Conservation (phyloP, 768 basidiomycete genomes). For the Termitomyces sp. region DNA sequence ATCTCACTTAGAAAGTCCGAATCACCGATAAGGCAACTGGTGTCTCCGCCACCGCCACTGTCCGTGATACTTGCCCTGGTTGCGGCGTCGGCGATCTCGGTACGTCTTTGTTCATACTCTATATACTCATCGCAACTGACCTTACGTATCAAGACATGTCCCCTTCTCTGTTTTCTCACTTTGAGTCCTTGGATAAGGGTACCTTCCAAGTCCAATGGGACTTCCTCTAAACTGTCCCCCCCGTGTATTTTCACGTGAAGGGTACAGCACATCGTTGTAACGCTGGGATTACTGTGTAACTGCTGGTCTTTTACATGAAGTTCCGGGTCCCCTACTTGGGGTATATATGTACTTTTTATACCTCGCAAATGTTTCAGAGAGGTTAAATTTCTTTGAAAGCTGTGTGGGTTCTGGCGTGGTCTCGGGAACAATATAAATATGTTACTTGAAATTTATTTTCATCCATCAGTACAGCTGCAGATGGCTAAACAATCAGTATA, state of each 20-base stretch:
- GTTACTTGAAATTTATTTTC: no score
- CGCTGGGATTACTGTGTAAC: neutral
- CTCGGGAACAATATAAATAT: no score
- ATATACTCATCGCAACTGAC: neutral
- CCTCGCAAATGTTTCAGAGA: neutral
- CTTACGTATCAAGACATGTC: constrained; percentile 17
- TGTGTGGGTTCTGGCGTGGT: no score
- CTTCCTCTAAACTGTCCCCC: constrained; percentile 7
- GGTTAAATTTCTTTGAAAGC: neutral
- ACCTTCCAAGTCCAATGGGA: constrained; percentile 13
- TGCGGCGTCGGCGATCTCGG: constrained; percentile 19
- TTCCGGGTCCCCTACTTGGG: neutral
- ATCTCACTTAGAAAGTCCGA: constrained; percentile 8
- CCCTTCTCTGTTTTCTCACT: constrained; percentile 18
- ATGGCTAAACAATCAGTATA: no score
- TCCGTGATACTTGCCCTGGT: constrained; percentile 19
- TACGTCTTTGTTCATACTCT: constrained; percentile 1
- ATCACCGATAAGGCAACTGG: constrained; percentile 16
- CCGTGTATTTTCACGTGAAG: neutral
- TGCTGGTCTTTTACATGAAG: constrained; percentile 6
- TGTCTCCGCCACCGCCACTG: constrained; percentile 16
- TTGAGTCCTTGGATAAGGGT: constrained; percentile 14
- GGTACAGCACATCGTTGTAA: neutral
- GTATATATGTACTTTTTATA: neutral
- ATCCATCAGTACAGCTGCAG: no score